phyloP scores from a whole-genome alignment of 1,284 basidiomycete species.

The Tilletiopsis washingtonensis region DNA sequence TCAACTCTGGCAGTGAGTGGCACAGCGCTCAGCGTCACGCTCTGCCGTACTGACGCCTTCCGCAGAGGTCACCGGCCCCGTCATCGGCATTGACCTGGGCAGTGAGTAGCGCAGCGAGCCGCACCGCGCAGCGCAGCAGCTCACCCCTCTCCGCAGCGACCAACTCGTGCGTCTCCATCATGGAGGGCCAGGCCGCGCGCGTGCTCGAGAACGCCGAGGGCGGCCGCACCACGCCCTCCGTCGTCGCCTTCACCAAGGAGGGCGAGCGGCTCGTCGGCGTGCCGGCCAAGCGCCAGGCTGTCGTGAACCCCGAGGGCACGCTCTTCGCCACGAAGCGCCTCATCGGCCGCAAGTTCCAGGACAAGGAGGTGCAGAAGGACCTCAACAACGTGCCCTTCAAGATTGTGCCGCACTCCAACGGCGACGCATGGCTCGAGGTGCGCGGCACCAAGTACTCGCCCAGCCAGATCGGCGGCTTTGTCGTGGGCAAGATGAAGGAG shows the following conservation, averaged over 20 bases:
- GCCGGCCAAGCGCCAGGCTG: slow-evolving; percentile 93
- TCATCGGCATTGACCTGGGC: slow-evolving; percentile 46
- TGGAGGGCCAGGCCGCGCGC: slow-evolving; percentile 81
- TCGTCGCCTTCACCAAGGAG: slow-evolving; percentile 91
- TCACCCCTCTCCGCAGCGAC: slow-evolving; percentile 15
- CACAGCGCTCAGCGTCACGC: neutral
- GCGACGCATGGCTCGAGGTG: slow-evolving; percentile 67
- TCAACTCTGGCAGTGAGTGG: slow-evolving; percentile 11
- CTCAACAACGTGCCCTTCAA: slow-evolving; percentile 65
- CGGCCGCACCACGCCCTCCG: slow-evolving; percentile 93
- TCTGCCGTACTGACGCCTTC: neutral
- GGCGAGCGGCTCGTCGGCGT: slow-evolving; percentile 70
- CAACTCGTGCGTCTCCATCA: slow-evolving; percentile 51
- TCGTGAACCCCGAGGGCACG: slow-evolving; percentile 70
- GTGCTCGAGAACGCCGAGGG: slow-evolving; percentile 98
- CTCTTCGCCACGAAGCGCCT: slow-evolving; percentile 80
- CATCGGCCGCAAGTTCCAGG: slow-evolving; percentile 86
- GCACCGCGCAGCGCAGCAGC: neutral
- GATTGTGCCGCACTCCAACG: slow-evolving; percentile 60
- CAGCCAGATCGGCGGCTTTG: slow-evolving; percentile 64
- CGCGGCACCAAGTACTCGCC: slow-evolving; percentile 57
- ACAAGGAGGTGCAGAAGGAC: slow-evolving; percentile 88
- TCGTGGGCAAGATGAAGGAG: slow-evolving; percentile 89
- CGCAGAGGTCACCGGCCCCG: slow-evolving; percentile 40
- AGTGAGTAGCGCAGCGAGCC: slow-evolving; percentile 17